These are phyloP conservation scores for Acacia confusa DNA, from an alignment of 306 rosid genomes.

Conservation along the genomic window DNA sequence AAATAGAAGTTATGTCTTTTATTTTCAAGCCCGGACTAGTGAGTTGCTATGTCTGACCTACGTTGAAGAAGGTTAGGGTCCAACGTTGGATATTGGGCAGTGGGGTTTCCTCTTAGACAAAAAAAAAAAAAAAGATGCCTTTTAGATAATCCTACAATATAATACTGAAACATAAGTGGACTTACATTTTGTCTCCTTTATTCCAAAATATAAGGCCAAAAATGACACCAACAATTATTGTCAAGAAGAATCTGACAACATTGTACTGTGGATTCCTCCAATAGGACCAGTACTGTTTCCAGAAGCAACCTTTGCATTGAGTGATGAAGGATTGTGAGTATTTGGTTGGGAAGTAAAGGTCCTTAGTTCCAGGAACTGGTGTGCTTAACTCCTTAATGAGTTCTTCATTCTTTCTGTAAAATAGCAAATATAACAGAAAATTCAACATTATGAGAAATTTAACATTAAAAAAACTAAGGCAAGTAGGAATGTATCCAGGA, in stretches of 20 bases:
- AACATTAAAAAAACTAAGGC: background rate
- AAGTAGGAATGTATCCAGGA: conserved; percentile 10
- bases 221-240: conserved; percentile 22
- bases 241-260: conserved; percentile 20
- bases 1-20: background rate
- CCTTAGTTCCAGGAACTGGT: conserved; percentile 3
- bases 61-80: no score
- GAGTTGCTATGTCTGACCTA: no score
- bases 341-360: conserved; percentile 24
- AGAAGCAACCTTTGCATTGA: conserved; percentile 36
- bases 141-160: background rate
- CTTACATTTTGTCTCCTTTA: conserved; percentile 30
- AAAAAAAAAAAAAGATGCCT: background rate
- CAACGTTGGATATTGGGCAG: no score
- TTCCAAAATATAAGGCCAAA: conserved; percentile 36
- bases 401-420: conserved; percentile 23
- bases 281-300: conserved; percentile 34
- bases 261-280: conserved; percentile 37
- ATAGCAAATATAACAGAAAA: background rate
- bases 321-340: conserved; percentile 16
- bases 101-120: background rate
- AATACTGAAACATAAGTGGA: background rate
- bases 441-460: conserved; percentile 7
- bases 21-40: no score
- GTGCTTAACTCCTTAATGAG: conserved; percentile 28